Evolutionary conservation across 2,329 filamentous ascomycete genomes (phyloP).

Genomic region (Fusarium heterosporum): DNA sequence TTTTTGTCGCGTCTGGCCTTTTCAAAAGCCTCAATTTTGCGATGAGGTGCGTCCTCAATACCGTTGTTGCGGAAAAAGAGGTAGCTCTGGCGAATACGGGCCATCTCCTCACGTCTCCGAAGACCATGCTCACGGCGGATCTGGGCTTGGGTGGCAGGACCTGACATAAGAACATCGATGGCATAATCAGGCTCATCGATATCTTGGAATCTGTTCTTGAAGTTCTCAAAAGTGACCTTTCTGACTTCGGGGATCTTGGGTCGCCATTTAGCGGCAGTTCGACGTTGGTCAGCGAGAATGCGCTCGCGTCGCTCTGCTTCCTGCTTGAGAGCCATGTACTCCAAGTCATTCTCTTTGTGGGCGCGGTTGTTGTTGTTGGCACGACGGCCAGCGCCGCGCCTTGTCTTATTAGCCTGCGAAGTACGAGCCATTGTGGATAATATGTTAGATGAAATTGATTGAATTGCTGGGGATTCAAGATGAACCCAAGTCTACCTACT

Average conservation of each 20-base stretch:
- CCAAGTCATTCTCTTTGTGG: conserved; percentile 47
- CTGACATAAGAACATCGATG: conserved; percentile 55
- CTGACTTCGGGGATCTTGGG: conserved; percentile 56
- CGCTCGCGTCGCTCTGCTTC: conserved; percentile 54
- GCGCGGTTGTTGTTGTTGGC: conserved; percentile 17
- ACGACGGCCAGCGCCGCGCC: conserved; percentile 25
- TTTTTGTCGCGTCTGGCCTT: conserved; percentile 42
- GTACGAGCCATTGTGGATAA: conserved; percentile 35
- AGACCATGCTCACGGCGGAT: conserved; percentile 54
- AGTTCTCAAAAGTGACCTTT: conserved; percentile 57
- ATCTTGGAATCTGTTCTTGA: conserved; percentile 57
- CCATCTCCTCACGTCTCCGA: conserved; percentile 53
- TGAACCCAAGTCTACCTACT: not conserved
- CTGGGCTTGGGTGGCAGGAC: conserved; percentile 51
- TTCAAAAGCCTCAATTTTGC: conserved; percentile 32
- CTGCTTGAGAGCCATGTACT: conserved; percentile 49
- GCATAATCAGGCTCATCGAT: conserved; percentile 53
- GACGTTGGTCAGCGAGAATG: conserved; percentile 52
- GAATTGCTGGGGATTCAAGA: not conserved
- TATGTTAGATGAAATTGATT: not conserved
- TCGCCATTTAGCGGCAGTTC: conserved; percentile 54
- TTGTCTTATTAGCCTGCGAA: conserved; percentile 4
- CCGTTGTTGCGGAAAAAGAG: conserved; percentile 18
- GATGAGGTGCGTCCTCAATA: not conserved
- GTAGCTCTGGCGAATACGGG: conserved; percentile 51